Percentiles rank a stretch among this genome's conserved stretches.
phyloP scores from a whole-genome alignment of 352 stramenopile species.

The Phytophthora foliorum region DNA sequence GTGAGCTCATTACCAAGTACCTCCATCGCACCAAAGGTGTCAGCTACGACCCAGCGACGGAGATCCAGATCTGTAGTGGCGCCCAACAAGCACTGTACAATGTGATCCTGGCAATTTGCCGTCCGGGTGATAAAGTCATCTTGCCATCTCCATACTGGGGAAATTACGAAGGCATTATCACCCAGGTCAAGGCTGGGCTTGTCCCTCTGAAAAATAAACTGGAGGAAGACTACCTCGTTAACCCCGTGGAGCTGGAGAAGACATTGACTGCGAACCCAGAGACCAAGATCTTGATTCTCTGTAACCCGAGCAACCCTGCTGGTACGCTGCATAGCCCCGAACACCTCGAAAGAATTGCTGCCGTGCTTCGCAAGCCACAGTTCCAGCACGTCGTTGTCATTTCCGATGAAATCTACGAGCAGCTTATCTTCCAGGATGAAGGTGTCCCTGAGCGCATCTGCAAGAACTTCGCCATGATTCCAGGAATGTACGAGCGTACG shows the following conservation, averaged over 20 bases:
- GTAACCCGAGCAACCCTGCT: slow-evolving; percentile 97
- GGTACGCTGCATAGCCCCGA: slow-evolving; percentile 81
- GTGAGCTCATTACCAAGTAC: slow-evolving; percentile 91
- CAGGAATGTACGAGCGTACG: slow-evolving; percentile 91
- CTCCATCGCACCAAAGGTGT: slow-evolving; percentile 89
- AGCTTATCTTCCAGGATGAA: slow-evolving; percentile 93
- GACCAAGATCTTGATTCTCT: slow-evolving; percentile 94
- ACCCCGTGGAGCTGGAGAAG: slow-evolving; percentile 77
- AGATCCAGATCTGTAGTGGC: slow-evolving; percentile 97
- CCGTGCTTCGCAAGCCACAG: slow-evolving; percentile 60
- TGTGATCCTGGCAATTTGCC: slow-evolving; percentile 89
- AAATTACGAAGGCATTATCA: slow-evolving; percentile 96
- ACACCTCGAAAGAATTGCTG: slow-evolving; percentile 60
- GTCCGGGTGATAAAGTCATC: slow-evolving; percentile 94
- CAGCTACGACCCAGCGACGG: slow-evolving; percentile 82
- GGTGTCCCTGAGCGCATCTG: slow-evolving; percentile 57
- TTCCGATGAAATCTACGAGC: slow-evolving; percentile 97
- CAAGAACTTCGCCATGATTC: slow-evolving; percentile 74
- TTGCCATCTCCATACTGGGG: slow-evolving; percentile 97
- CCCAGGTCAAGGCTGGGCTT: slow-evolving; percentile 86
- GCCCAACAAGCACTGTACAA: slow-evolving; percentile 97
- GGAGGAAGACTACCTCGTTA: slow-evolving; percentile 94
- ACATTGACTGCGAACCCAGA: slow-evolving; percentile 76
- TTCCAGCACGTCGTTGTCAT: slow-evolving; percentile 90
- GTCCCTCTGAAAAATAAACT: slow-evolving; percentile 91